phyloP scores from a whole-genome alignment of 306 rosid genomes.

The Prosopis cineraria region DNA sequence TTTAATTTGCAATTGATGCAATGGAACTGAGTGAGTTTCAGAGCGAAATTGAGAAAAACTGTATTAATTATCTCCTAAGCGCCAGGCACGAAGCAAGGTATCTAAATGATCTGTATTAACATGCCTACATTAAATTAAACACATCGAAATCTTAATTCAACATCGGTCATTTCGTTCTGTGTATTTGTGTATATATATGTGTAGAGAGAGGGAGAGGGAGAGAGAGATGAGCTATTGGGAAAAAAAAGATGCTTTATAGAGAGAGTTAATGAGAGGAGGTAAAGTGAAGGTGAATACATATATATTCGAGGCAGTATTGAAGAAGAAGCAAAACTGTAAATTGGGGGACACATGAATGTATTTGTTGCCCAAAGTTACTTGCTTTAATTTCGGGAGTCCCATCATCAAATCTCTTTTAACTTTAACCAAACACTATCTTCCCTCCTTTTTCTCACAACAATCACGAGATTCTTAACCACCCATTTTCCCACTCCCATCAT shows the following conservation, averaged over 20 bases:
- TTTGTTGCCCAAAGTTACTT: neutral
- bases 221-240: too few species aligned
- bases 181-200: too few species aligned
- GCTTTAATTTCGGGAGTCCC: too few species aligned
- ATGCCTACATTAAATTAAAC: neutral
- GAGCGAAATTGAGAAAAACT: too few species aligned
- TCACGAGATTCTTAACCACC: neutral
- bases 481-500: neutral
- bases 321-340: conserved; percentile 6
- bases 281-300: neutral
- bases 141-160: neutral
- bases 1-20: too few species aligned
- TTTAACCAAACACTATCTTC: neutral
- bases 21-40: too few species aligned
- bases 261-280: neutral
- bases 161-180: neutral
- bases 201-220: neutral
- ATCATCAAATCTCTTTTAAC: neutral
- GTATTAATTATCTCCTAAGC: neutral
- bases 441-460: neutral
- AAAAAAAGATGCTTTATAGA: neutral
- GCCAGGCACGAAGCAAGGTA: neutral
- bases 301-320: neutral
- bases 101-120: neutral
- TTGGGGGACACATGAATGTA: neutral